Percentiles rank a stretch among this genome's conserved stretches.
Conservation (phyloP, 306 rosid species). For the Vicia sativa region DNA sequence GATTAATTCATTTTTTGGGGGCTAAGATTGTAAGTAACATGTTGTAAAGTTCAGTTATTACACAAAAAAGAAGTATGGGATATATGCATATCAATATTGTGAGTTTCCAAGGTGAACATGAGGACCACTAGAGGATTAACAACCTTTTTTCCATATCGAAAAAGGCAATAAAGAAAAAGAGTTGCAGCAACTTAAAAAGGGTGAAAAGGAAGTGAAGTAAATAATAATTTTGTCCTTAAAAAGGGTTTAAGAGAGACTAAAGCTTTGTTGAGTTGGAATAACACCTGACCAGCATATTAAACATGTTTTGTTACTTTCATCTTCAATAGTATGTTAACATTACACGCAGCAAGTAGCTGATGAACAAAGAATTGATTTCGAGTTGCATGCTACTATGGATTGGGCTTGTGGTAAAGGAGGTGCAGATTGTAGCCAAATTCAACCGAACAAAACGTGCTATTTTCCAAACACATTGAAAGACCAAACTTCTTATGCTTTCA, state of each 20-base stretch:
- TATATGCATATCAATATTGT: slow-evolving; percentile 16
- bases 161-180: slow-evolving; percentile 26
- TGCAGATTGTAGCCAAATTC: too few species aligned
- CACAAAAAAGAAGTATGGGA: slow-evolving; percentile 21
- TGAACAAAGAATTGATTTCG: too few species aligned
- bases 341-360: too few species aligned
- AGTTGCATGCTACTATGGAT: too few species aligned
- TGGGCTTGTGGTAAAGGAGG: too few species aligned
- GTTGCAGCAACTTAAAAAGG: slow-evolving; percentile 1
- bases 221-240: slow-evolving; percentile 21
- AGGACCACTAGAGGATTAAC: slow-evolving; percentile 25
- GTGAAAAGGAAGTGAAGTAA: slow-evolving; percentile 19
- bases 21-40: slow-evolving; percentile 45
- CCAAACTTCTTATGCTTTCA: too few species aligned
- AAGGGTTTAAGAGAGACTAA: slow-evolving; percentile 6
- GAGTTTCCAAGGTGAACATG: slow-evolving; percentile 38
- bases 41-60: slow-evolving; percentile 39
- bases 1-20: slow-evolving; percentile 44
- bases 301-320: too few species aligned
- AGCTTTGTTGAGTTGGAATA: slow-evolving; percentile 24
- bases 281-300: neutral
- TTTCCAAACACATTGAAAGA: too few species aligned
- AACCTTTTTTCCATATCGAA: neutral
- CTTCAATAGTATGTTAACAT: too few species aligned
- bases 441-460: too few species aligned